Conservation (phyloP, 139 green algal genomes). For the Tetratostichococcus sp. region DNA sequence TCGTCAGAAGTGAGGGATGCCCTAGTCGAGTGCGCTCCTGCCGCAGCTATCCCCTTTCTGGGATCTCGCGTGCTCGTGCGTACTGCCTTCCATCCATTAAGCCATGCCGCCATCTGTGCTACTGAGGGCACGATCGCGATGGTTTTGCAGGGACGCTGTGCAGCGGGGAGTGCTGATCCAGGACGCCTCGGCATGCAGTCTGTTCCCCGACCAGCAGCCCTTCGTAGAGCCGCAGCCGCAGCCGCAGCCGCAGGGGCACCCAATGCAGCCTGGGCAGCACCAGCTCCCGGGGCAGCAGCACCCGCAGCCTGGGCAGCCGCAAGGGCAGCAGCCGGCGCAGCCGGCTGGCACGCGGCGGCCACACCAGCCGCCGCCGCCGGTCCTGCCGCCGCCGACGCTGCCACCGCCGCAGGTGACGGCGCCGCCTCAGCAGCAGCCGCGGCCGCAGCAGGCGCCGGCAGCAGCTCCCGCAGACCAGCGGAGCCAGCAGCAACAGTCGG, state of each 20-base stretch:
- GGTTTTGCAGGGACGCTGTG: constrained; percentile 24
- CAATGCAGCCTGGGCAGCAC: constrained; percentile 15
- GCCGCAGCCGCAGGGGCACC: constrained; percentile 4
- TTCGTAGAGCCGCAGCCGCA: not conserved
- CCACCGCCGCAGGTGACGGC: not conserved
- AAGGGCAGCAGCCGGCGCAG: not conserved
- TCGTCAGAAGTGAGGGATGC: too few relatives aligned
- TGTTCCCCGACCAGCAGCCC: constrained; percentile 35
- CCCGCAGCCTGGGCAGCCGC: too few relatives aligned
- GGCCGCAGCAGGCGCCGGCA: constrained; percentile 8
- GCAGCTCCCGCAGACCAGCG: not conserved
- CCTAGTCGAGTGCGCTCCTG: too few relatives aligned
- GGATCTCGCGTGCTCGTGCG: too few relatives aligned
- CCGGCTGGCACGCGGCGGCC: too few relatives aligned
- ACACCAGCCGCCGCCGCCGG: too few relatives aligned
- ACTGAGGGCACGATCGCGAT: not conserved
- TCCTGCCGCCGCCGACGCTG: not conserved
- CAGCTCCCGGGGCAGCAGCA: not conserved
- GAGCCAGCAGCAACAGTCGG: not conserved
- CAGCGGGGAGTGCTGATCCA: constrained; percentile 44
- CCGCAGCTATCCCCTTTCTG: too few relatives aligned
- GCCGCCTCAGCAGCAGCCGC: constrained; percentile 2
- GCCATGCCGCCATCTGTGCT: too few relatives aligned
- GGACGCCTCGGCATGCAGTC: constrained; percentile 40
- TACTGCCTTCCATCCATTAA: too few relatives aligned